Conservation (phyloP, 805 yeast species). For the Isabelozyma heimii region DNA sequence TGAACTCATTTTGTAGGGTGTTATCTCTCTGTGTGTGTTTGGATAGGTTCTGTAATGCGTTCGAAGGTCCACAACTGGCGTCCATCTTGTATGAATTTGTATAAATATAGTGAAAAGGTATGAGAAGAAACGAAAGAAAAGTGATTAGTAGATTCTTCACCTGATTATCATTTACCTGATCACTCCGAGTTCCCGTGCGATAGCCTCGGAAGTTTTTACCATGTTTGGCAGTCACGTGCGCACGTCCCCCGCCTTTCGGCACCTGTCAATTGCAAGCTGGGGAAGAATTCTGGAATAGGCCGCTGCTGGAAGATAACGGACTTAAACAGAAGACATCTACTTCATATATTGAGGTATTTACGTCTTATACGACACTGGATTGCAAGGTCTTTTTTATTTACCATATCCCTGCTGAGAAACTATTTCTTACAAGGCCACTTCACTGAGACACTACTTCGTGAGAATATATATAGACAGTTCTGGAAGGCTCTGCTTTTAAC, state of each 20-base stretch:
- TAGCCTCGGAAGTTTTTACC: neutral
- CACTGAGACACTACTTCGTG: too few species aligned
- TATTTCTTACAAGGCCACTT: too few species aligned
- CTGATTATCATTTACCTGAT: neutral
- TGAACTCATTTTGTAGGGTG: constrained; percentile 35
- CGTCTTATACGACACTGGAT: too few species aligned
- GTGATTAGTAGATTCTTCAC: neutral
- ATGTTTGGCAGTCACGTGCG: neutral
- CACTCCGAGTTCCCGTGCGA: neutral
- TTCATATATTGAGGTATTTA: too few species aligned
- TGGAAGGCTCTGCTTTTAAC: too few species aligned
- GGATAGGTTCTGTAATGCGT: constrained; percentile 41
- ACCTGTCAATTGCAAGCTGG: too few species aligned
- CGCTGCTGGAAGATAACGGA: too few species aligned
- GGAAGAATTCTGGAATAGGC: too few species aligned
- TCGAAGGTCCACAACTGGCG: constrained; percentile 45
- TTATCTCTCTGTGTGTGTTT: constrained; percentile 41
- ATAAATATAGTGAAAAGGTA: neutral
- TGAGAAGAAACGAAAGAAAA: neutral
- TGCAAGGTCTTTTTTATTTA: too few species aligned
- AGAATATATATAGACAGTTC: too few species aligned
- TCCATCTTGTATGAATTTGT: constrained; percentile 19
- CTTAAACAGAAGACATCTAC: too few species aligned
- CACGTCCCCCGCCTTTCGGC: neutral
- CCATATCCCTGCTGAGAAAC: too few species aligned